Evolutionary conservation across 306 rosid species (phyloP), one percentile per base, ranked within the genome.

Genomic region (Crataegus laevigata): DNA sequence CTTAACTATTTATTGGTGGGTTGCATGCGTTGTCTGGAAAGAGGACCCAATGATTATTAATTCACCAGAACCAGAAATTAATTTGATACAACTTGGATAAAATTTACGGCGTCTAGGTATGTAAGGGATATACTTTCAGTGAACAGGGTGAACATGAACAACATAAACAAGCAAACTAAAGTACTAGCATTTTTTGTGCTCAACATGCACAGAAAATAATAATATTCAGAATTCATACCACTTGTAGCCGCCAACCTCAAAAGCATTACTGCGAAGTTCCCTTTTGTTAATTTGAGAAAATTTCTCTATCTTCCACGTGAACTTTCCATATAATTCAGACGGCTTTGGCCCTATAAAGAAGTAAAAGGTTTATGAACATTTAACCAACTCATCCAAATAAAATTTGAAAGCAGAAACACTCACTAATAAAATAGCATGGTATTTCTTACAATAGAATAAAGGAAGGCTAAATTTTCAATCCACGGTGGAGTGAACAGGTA

Each of bases 281-380:
- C 98, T 88, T 87, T 96, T 96, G 91, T 88, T 90, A 80, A 87
- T 91, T 87, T 96, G 96, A 69, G 97, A 89, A 89, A 96, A 96
- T 42, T 96, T 96, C 80, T 96, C 99, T 75, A 96, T 96, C 89
- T 83, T 92, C 99, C 99, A 96, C 29, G 99, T 96, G 79, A 92
- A 83, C 83, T 84, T 96, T 75, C 96, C 99, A 71, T 83, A 96
- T 71, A 96, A 84, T 45, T 87, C 93, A 4, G 97, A 88, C 25
- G 99, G 99, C 78, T 92, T 96, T 50, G 71, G 91, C 75, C 99
- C 99, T 92, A 82, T 66, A 78, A 74, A 77, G 73, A 74, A 28
- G 77, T 26, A 74, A 74, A 26, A 75, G 63, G 13, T 69, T 42
- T 68, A 67, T 77, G 45, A 82, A 75, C 50, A 75, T 69, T 54